Evolutionary conservation across 106 monocot genomes (phyloP), one percentile per base, ranked within the genome.

Genomic region (Dioscorea alata): DNA sequence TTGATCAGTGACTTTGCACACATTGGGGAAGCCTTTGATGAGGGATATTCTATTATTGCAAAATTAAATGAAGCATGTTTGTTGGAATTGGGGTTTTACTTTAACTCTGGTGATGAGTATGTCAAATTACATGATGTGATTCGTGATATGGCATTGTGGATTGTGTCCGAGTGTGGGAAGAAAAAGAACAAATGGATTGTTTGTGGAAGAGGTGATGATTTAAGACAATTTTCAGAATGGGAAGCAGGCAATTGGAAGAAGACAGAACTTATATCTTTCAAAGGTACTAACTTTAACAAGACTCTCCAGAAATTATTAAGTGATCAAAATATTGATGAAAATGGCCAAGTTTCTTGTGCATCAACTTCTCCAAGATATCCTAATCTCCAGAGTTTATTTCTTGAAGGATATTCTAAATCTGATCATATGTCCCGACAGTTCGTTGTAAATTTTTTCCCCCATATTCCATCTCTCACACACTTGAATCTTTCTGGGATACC

Each of bases 71-170:
- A 56, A 14, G 61, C 63, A 25, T 22, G 80, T 60, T 20, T 74
- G 59, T 21, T 80, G 20, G 63, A 63, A 10, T 28, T 28, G 28
- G 28, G n/a, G n/a, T n/a, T n/a, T n/a, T n/a, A n/a, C n/a, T n/a
- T n/a, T n/a, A n/a, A n/a, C n/a, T n/a, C n/a, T n/a, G n/a, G n/a
- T n/a, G n/a, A n/a, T n/a, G n/a, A n/a, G n/a, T n/a, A n/a, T n/a
- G 69, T 80, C 13, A 80, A 60, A 42, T 31, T 74, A 64, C 69
- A 65, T 15, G 57, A 65, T 23, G 32, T 65, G n/a, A 33, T 74
- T 14, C 21, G 74, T 13, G 69, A 59, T 12, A 23, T 70, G 10
- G 72, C 72, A 17, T 16, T 73, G 9, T 72, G 66, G 78, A 51
- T 71, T 13, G 78, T 63, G 4, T 51, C 54, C 2, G 58, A 60